A percentile compares a stretch with the other conserved stretches of the same genome.
phyloP scores from a whole-genome alignment of 495 filamentous ascomycete species.

The Pyrenula aspistea region DNA sequence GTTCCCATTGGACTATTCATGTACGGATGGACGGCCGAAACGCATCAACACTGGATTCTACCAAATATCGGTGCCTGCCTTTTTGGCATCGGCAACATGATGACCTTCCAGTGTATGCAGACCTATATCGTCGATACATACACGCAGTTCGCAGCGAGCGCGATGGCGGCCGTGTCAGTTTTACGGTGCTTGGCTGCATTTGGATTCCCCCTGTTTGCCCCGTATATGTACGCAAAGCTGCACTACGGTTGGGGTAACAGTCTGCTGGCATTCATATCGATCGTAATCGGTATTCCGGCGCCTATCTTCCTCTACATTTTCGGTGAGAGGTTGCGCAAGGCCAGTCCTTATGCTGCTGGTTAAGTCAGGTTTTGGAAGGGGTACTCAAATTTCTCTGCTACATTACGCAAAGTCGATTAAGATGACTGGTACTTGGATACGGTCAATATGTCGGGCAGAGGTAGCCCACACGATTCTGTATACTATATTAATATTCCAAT shows the following conservation, averaged over 20 bases:
- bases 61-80: conserved; percentile 29
- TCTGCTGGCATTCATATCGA: conserved; percentile 39
- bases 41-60: conserved; percentile 37
- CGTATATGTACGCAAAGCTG: conserved; percentile 43
- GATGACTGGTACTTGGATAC: not conserved
- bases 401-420: not conserved
- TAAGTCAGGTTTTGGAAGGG: not conserved
- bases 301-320: conserved; percentile 52
- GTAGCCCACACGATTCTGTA: not conserved
- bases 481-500: not conserved
- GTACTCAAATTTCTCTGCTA: not conserved
- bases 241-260: conserved; percentile 55
- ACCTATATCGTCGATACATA: conserved; percentile 73
- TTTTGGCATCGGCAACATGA: conserved; percentile 42
- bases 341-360: conserved; percentile 57
- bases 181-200: conserved; percentile 60
- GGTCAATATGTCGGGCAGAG: not conserved
- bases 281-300: conserved; percentile 45
- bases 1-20: conserved; percentile 47
- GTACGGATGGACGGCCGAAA: conserved; percentile 52
- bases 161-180: conserved; percentile 53
- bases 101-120: conserved; percentile 59
- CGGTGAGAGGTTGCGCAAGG: conserved; percentile 42
- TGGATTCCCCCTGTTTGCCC: conserved; percentile 67
- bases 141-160: conserved; percentile 61